Evolutionary conservation across 495 filamentous ascomycete genomes (phyloP).

Genomic region (Penicillium waksmanii): DNA sequence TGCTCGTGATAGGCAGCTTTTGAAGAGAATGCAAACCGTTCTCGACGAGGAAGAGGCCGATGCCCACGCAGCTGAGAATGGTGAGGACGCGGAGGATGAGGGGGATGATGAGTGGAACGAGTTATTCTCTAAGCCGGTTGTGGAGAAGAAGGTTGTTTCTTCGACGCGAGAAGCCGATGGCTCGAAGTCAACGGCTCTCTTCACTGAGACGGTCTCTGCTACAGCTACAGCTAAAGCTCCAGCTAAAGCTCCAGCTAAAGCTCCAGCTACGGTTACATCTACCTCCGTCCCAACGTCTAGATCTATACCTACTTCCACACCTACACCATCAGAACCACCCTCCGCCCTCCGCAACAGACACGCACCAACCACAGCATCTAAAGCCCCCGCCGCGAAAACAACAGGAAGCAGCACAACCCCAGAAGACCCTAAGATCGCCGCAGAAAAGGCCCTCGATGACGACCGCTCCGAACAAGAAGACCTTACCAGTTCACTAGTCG

Average conservation of each 20-base stretch:
- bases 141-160: background rate
- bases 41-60: conserved; percentile 49
- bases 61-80: conserved; percentile 28
- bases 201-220: conserved; percentile 21
- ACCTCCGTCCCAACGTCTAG: conserved; percentile 5
- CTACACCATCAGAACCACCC: conserved; percentile 12
- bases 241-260: too few relatives aligned
- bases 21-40: conserved; percentile 65
- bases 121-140: conserved; percentile 32
- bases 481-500: conserved; percentile 78
- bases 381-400: conserved; percentile 23
- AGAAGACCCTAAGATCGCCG: conserved; percentile 36
- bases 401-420: conserved; percentile 25
- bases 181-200: conserved; percentile 19
- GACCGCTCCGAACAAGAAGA: conserved; percentile 81
- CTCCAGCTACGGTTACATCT: conserved; percentile 18
- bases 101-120: conserved; percentile 46
- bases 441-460: conserved; percentile 71
- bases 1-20: conserved; percentile 61
- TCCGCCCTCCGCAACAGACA: conserved; percentile 39
- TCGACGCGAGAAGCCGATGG: conserved; percentile 13
- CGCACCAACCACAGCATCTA: conserved; percentile 15
- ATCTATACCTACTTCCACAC: conserved; percentile 14
- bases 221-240: conserved; percentile 21
- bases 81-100: conserved; percentile 33